Evolutionary conservation across 2,329 filamentous ascomycete genomes (phyloP).

Genomic region (Cytospora piceae): DNA sequence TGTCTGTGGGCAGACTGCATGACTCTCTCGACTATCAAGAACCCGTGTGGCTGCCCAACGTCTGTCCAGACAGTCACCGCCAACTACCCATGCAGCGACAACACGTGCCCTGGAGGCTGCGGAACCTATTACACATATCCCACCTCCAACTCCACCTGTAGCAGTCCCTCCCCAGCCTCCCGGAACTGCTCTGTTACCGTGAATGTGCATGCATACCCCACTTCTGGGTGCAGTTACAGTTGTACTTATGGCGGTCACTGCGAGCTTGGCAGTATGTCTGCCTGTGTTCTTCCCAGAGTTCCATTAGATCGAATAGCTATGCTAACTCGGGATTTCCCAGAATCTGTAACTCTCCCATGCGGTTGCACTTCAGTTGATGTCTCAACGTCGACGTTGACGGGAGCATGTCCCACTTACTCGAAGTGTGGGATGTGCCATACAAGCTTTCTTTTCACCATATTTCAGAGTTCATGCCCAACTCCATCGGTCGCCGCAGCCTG

Average conservation of each 20-base stretch:
- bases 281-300: too few relatives aligned
- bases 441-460: neutral
- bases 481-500: neutral
- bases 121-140: constrained; percentile 1
- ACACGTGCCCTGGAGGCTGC: neutral
- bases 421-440: neutral
- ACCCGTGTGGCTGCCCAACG: constrained; percentile 9
- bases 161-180: too few relatives aligned
- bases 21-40: neutral
- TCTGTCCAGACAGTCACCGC: neutral
- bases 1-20: neutral
- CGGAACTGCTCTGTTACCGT: neutral
- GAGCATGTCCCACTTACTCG: neutral
- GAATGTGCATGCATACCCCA: neutral
- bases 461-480: neutral
- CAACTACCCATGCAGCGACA: constrained; percentile 3
- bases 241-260: neutral
- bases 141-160: neutral
- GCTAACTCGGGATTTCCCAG: neutral
- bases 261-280: neutral
- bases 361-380: neutral
- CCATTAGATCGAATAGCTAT: too few relatives aligned
- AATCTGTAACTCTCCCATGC: neutral
- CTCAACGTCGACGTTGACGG: neutral
- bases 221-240: neutral